Evolutionary conservation across 2,329 filamentous ascomycete species (phyloP).

Genomic region (Xylaria sp.): DNA sequence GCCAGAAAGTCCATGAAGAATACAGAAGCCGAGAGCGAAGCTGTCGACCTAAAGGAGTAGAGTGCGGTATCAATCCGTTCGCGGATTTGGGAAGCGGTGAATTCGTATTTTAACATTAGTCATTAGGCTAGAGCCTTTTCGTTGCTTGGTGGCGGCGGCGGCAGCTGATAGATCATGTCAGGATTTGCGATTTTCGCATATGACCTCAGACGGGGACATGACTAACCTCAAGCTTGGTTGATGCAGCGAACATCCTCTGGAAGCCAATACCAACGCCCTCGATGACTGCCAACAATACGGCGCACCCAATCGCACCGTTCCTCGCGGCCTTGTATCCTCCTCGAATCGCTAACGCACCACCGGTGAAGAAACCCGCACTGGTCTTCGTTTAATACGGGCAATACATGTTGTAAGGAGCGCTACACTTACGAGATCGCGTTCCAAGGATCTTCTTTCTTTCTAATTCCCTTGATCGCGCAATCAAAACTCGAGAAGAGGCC

Average conservation of each 20-base stretch:
- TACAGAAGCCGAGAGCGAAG: constrained; percentile 44
- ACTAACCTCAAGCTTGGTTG: constrained; percentile 70
- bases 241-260: background rate
- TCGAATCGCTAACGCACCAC: constrained; percentile 73
- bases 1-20: constrained; percentile 41
- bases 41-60: constrained; percentile 43
- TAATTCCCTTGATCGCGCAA: constrained; percentile 92
- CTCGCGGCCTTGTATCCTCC: background rate
- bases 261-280: background rate
- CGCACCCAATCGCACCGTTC: constrained; percentile 10
- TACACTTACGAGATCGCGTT: constrained; percentile 78
- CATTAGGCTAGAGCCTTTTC: constrained; percentile 51
- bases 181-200: background rate
- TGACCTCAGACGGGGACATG: background rate
- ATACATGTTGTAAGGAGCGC: background rate
- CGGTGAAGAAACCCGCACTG: constrained; percentile 87
- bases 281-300: constrained; percentile 1
- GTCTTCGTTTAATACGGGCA: constrained; percentile 49
- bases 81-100: constrained; percentile 25
- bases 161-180: constrained; percentile 44
- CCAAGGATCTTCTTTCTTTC: constrained; percentile 98
- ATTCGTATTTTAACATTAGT: constrained; percentile 30
- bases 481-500: constrained; percentile 96
- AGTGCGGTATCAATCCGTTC: constrained; percentile 42
- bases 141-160: constrained; percentile 49